Conservation (phyloP, 257 asterid genomes). For the Oldenlandia corymbosa region DNA sequence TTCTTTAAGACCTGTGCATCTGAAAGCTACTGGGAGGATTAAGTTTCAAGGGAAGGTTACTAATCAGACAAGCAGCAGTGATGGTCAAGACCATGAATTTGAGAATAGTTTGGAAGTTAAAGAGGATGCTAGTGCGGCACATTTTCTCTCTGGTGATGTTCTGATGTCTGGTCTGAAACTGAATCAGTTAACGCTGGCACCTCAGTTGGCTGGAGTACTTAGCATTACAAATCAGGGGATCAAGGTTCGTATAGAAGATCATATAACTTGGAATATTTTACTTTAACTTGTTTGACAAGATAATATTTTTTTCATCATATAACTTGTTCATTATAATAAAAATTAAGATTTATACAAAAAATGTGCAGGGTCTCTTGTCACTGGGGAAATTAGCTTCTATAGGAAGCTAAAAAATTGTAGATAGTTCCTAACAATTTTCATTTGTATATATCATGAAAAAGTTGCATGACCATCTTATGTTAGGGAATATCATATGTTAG, state of each 20-base stretch:
- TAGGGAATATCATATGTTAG: background rate
- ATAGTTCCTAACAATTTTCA: background rate
- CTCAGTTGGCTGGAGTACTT: slow-evolving; percentile 86
- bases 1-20: slow-evolving; percentile 84
- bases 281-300: slow-evolving; percentile 12
- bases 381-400: background rate
- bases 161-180: slow-evolving; percentile 87
- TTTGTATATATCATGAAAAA: background rate
- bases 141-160: slow-evolving; percentile 80
- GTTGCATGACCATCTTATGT: background rate
- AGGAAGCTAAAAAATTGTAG: slow-evolving; percentile 2
- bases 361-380: background rate
- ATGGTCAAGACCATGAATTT: slow-evolving; percentile 31
- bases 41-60: slow-evolving; percentile 91
- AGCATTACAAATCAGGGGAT: slow-evolving; percentile 66
- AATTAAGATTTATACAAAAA: background rate
- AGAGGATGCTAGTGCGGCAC: slow-evolving; percentile 36
- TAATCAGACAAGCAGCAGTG: slow-evolving; percentile 27
- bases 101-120: slow-evolving; percentile 25
- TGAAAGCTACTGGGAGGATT: slow-evolving; percentile 94
- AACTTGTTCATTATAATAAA: background rate
- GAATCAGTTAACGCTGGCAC: slow-evolving; percentile 97
- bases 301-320: background rate
- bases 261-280: slow-evolving; percentile 16
- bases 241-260: slow-evolving; percentile 51